phyloP scores from a whole-genome alignment of 139 green algal genomes.

The Chlamydomonas incerta region DNA sequence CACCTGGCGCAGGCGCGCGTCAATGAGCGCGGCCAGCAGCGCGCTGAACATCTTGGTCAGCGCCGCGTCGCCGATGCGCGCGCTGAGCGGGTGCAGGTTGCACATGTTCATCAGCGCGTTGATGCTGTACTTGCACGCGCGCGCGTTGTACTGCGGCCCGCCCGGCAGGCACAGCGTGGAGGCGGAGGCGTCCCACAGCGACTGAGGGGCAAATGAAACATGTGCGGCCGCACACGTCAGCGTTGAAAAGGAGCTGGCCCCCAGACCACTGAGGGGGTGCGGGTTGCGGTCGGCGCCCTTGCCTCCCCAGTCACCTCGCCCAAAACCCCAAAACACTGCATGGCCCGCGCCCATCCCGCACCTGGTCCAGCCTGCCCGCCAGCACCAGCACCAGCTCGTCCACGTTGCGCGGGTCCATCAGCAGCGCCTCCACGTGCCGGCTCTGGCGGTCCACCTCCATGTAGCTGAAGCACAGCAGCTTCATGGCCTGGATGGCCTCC shows the following conservation, averaged over 20 bases:
- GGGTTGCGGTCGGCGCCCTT: too few species aligned
- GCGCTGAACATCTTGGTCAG: conserved; percentile 22
- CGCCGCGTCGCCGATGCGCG: conserved; percentile 2
- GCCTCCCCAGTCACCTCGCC: too few species aligned
- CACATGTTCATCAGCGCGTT: conserved; percentile 93
- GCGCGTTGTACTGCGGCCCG: conserved; percentile 28
- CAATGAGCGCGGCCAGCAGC: conserved; percentile 46
- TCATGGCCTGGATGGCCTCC: conserved; percentile 82
- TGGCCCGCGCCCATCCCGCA: too few species aligned
- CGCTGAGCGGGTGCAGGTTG: conserved; percentile 24
- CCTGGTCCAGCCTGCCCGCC: conserved; percentile 43
- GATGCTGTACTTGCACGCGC: conserved; percentile 91
- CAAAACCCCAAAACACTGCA: too few species aligned
- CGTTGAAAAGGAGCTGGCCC: too few species aligned
- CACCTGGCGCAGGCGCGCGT: conserved; percentile 39
- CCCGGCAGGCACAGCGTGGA: conserved; percentile 19
- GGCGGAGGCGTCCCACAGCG: conserved; percentile 52
- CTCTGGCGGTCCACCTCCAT: conserved; percentile 59
- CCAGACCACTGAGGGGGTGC: too few species aligned
- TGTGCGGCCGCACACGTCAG: too few species aligned
- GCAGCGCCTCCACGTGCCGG: conserved; percentile 34
- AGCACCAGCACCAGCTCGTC: conserved; percentile 52
- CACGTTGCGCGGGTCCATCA: conserved; percentile 40
- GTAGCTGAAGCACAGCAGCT: conserved; percentile 85
- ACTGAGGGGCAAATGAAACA: too few species aligned